Evolutionary conservation across 2,329 filamentous ascomycete species (phyloP).

Genomic region (Calonectria pseudoturangicola): DNA sequence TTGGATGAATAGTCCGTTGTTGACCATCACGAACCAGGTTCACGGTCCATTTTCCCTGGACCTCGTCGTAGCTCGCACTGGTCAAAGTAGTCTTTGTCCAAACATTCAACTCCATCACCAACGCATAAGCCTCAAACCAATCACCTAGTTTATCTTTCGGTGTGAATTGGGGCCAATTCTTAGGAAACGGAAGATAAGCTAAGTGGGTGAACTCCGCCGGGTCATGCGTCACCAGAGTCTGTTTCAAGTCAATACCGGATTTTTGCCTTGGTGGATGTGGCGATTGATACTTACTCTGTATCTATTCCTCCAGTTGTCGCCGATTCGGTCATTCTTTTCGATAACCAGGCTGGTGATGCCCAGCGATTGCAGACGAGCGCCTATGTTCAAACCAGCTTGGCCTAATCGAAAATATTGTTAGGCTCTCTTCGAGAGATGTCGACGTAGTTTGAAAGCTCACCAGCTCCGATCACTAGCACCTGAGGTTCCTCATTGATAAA

Average conservation of each 20-base stretch:
- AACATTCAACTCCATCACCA: neutral
- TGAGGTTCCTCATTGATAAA: neutral
- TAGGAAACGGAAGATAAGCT: neutral
- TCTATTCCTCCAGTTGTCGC: neutral
- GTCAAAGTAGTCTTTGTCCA: neutral
- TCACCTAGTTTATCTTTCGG: neutral
- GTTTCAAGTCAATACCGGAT: neutral
- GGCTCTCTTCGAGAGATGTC: neutral
- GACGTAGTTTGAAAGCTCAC: neutral
- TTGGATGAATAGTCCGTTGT: neutral
- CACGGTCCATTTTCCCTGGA: neutral
- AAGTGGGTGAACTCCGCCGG: neutral
- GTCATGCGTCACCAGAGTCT: neutral
- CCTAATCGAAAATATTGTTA: neutral
- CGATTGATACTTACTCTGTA: neutral
- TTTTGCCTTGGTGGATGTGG: neutral
- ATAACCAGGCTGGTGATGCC: neutral
- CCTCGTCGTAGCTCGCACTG: neutral
- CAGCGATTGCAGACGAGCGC: neutral
- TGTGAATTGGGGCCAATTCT: neutral
- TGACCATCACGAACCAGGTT: neutral
- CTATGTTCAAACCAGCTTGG: neutral
- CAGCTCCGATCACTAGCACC: neutral
- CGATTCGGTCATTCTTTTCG: neutral
- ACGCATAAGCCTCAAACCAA: neutral